These are phyloP conservation scores for Ammopiptanthus mongolicus DNA, from an alignment of 306 rosid genomes.

Conservation along the genomic window DNA sequence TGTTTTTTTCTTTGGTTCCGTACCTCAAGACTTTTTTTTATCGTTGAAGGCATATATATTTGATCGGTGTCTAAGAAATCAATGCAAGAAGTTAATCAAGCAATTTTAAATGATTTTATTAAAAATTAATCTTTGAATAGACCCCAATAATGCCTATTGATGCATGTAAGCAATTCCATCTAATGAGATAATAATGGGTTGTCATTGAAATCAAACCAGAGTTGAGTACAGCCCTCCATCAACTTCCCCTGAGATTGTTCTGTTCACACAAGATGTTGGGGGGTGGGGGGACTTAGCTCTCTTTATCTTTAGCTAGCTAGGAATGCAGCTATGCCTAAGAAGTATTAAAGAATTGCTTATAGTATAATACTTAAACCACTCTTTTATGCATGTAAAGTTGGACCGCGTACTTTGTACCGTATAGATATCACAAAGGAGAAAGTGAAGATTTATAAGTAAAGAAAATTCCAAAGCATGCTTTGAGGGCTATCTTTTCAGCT, in stretches of 20 bases:
- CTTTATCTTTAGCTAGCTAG: constrained; percentile 15
- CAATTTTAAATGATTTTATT: background rate
- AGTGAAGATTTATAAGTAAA: constrained; percentile 17
- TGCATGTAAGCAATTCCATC: background rate
- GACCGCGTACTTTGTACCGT: constrained; percentile 32
- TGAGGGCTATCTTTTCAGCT: constrained; percentile 20
- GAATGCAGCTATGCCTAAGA: constrained; percentile 27
- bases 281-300: background rate
- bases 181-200: background rate
- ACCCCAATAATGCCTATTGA: background rate
- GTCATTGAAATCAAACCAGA: background rate
- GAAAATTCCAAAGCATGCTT: constrained; percentile 33
- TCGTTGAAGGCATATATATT: background rate
- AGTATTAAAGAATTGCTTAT: constrained; percentile 15
- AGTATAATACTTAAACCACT: constrained; percentile 7
- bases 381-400: constrained; percentile 20
- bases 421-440: constrained; percentile 26
- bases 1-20: background rate
- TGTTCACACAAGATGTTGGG: constrained; percentile 24
- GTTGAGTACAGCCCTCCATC: constrained; percentile 5
- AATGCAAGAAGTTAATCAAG: background rate
- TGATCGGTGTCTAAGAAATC: background rate
- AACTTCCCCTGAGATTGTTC: constrained; percentile 2
- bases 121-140: background rate
- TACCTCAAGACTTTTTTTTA: background rate